These are phyloP conservation scores for Alternaria ethzedia DNA, from an alignment of 2,329 filamentous ascomycete species.

Conservation along the genomic window DNA sequence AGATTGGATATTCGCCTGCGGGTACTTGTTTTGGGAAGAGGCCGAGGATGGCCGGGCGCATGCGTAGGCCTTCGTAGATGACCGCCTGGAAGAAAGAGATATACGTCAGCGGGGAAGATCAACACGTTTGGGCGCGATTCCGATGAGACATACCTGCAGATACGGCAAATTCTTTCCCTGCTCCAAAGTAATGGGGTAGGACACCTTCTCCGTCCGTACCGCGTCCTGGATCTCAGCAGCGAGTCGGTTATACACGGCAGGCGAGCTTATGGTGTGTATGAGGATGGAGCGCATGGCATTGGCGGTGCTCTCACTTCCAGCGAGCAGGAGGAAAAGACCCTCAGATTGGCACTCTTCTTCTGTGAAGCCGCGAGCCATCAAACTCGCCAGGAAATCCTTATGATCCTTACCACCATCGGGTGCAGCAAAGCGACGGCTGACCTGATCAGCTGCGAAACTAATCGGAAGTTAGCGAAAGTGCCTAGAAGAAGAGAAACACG, in stretches of 20 bases:
- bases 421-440: conserved; percentile 1
- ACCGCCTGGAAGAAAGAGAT: conserved; percentile 1
- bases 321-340: conserved; percentile 10
- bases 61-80: conserved; percentile 40
- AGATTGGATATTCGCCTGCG: background rate
- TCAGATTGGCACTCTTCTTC: conserved; percentile 11
- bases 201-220: background rate
- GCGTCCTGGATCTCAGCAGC: conserved; percentile 10
- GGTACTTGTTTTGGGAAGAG: conserved; percentile 9
- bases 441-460: background rate
- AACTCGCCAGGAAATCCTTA: background rate
- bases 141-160: conserved; percentile 6
- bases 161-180: conserved; percentile 18
- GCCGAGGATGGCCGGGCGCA: conserved; percentile 12
- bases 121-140: background rate
- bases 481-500: background rate
- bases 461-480: background rate
- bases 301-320: conserved; percentile 20
- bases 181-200: conserved; percentile 7
- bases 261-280: conserved; percentile 7
- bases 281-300: conserved; percentile 13
- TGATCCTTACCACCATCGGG: background rate
- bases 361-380: conserved; percentile 13
- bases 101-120: background rate
- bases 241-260: conserved; percentile 9